Evolutionary conservation across 345 rosid genomes (phyloP), one percentile per base, ranked within the genome.

Genomic region (Psidium friedrichsthalianum): DNA sequence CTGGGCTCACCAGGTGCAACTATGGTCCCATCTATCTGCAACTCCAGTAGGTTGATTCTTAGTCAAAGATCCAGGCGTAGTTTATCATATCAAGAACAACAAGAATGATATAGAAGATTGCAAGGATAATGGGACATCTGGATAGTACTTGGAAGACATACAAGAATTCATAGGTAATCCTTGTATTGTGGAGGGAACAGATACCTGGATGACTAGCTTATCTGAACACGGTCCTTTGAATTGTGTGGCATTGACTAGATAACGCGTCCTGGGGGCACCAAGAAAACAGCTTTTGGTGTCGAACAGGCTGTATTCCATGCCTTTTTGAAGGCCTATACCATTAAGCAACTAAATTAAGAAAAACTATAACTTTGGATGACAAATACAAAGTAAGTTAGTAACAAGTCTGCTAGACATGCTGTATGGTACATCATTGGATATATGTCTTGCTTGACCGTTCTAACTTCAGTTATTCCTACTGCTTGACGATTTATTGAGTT

Each of bases 1-100:
- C 91, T 86, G 61, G 99, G 99, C 86, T 96, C 99, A 40, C 85
- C 94, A 82, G 99, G 99, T 69, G 99, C 99, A 58, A 95, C 91
- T 82, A 98, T 93, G 13, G 92, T 96, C 89, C 99, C 99, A 61
- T 98, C 99, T 82, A 98, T 94, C 99, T 98, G 86, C 85, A 82
- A 82, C n/a, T 69, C 82, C 86, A 58, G 52, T 52, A 47, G 36
- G 22, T 36, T 29, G n/a, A 84, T 20, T 16, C n/a, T 18, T 54
- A 42, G 84, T 18, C 42, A 40, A 52, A 32, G 56, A 21, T 16
- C 44, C 59, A 20, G 44, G 58, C 0, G 5, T 42, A 12, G 49
- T 52, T 24, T 54, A 42, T 42, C 58, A 5, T 24, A 36, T 82
- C 7, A 11, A 24, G 84, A 51, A 29, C 8, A 18, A 53, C 47